A percentile compares a stretch with the other conserved stretches of the same genome.
These are phyloP conservation scores for Westerdykella ornata DNA, from an alignment of 2,329 filamentous ascomycete genomes.

Conservation along the genomic window DNA sequence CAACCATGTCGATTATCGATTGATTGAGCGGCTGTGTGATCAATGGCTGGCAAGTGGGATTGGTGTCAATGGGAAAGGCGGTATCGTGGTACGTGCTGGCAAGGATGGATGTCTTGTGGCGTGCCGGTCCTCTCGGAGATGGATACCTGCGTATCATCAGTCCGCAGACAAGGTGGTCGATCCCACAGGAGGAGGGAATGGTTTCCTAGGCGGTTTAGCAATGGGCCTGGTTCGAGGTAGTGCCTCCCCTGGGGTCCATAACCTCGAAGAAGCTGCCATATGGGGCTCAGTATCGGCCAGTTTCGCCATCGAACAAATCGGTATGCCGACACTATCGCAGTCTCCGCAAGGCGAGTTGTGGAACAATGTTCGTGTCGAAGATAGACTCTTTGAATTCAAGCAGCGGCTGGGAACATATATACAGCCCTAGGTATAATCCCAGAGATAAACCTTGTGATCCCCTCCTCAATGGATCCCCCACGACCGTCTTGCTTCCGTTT, in stretches of 20 bases:
- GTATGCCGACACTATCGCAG: constrained; percentile 57
- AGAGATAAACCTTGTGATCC: constrained; percentile 13
- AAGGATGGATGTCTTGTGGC: constrained; percentile 61
- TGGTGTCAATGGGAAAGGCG: constrained; percentile 37
- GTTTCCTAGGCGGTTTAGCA: constrained; percentile 64
- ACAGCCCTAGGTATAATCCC: constrained; percentile 29
- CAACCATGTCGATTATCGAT: constrained; percentile 33
- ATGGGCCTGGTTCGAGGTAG: constrained; percentile 48
- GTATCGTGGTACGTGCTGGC: constrained; percentile 64
- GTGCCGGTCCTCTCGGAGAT: constrained; percentile 43
- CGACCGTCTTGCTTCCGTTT: constrained; percentile 6
- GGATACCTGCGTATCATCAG: constrained; percentile 72
- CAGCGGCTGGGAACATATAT: constrained; percentile 35
- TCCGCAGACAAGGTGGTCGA: constrained; percentile 61
- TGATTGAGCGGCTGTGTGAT: constrained; percentile 39
- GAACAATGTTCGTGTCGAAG: constrained; percentile 42
- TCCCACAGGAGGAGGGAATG: constrained; percentile 89
- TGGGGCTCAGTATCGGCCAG: constrained; percentile 81
- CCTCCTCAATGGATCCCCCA: constrained; percentile 5
- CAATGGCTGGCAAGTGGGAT: constrained; percentile 35
- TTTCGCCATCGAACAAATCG: constrained; percentile 91
- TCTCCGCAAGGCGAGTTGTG: constrained; percentile 38
- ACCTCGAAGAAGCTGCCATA: constrained; percentile 62
- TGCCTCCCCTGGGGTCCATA: constrained; percentile 41
- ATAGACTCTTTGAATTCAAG: constrained; percentile 41